Evolutionary conservation across 192 early-diverging fungal species (phyloP).

Genomic region (Geosiphon pyriformis): DNA sequence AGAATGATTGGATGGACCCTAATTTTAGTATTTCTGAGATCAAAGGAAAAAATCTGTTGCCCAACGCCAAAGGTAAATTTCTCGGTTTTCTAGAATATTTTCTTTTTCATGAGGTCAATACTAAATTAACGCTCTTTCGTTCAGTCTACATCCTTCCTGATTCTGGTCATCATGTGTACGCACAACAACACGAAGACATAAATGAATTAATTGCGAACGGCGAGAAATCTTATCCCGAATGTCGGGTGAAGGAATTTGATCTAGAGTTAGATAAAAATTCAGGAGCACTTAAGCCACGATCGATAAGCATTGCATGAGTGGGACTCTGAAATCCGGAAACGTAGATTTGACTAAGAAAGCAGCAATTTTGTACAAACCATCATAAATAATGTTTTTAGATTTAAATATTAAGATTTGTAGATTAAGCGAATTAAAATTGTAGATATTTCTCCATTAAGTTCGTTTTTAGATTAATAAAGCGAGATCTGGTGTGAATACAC

Average conservation of each 20-base stretch:
- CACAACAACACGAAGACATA: background rate
- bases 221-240: background rate
- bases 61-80: constrained; percentile 6
- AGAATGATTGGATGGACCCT: constrained; percentile 27
- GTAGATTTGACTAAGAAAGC: too few relatives aligned
- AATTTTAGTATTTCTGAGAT: constrained; percentile 9
- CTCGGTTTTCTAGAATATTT: background rate
- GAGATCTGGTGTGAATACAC: too few relatives aligned
- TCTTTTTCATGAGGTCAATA: background rate
- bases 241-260: constrained; percentile 5
- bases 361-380: too few relatives aligned
- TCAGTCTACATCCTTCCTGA: background rate
- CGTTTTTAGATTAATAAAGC: too few relatives aligned
- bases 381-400: too few relatives aligned
- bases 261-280: background rate
- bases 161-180: constrained; percentile 7
- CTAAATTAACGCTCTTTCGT: background rate
- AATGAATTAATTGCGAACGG: background rate
- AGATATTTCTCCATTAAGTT: too few relatives aligned
- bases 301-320: constrained; percentile 2
- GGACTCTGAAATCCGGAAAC: too few relatives aligned
- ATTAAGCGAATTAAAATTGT: too few relatives aligned
- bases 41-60: constrained; percentile 21
- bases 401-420: too few relatives aligned
- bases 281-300: background rate